phyloP scores from a whole-genome alignment of 192 early-diverging fungal genomes.

The Haplosporangium gracile region DNA sequence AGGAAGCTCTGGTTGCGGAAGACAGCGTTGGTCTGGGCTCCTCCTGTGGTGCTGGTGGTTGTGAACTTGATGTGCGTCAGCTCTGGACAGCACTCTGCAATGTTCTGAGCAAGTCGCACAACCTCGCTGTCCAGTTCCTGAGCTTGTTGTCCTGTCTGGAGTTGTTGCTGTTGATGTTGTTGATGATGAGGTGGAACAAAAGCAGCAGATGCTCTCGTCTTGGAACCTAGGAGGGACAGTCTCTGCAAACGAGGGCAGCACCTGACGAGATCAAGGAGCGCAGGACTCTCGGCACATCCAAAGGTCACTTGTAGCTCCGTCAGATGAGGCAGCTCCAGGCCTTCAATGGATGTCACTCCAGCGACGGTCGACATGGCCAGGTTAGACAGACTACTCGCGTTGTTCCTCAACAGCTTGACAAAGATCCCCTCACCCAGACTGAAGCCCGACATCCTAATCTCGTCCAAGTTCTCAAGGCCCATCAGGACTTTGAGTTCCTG shows the following conservation, averaged over 20 bases:
- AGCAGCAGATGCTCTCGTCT: conserved; percentile 7
- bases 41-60: conserved; percentile 6
- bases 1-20: conserved; percentile 30
- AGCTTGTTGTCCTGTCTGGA: background rate
- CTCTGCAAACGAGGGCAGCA: conserved; percentile 34
- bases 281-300: conserved; percentile 28
- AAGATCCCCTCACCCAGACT: conserved; percentile 45
- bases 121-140: conserved; percentile 16
- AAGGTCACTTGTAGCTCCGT: conserved; percentile 38
- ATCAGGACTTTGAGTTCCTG: conserved; percentile 34
- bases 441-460: conserved; percentile 33
- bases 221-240: conserved; percentile 28
- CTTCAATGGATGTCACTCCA: conserved; percentile 39
- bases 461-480: conserved; percentile 38
- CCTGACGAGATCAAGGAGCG: conserved; percentile 30
- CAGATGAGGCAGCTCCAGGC: conserved; percentile 32
- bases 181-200: background rate
- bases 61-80: conserved; percentile 27
- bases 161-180: conserved; percentile 2
- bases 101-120: conserved; percentile 24
- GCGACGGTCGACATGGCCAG: conserved; percentile 31
- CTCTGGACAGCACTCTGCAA: conserved; percentile 34
- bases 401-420: conserved; percentile 46
- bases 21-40: background rate
- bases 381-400: conserved; percentile 26